A percentile compares a stretch with the other conserved stretches of the same genome.
Evolutionary conservation across 2,329 filamentous ascomycete species (phyloP).

Genomic region (Pyricularia sp.): DNA sequence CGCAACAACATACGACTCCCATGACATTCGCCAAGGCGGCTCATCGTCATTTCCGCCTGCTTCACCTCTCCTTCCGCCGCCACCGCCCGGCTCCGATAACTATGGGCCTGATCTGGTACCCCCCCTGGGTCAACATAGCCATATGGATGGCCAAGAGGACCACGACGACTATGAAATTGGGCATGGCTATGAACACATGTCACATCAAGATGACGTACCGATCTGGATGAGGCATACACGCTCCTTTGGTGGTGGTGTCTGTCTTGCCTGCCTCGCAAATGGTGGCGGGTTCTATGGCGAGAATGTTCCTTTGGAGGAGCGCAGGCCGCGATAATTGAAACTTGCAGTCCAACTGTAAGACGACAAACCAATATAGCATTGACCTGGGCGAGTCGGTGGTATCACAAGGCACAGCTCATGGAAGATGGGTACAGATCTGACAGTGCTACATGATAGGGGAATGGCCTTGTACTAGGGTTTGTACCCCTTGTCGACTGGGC

Average conservation of each 20-base stretch:
- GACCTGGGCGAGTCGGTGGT: not conserved
- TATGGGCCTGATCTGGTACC: slow-evolving; percentile 18
- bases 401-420: not conserved
- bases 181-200: slow-evolving; percentile 39
- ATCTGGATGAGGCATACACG: slow-evolving; percentile 50
- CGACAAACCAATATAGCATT: not conserved
- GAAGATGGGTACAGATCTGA: too few relatives aligned
- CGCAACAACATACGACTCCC: not conserved
- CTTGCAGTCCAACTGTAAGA: not conserved
- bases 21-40: slow-evolving; percentile 19
- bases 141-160: slow-evolving; percentile 5
- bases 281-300: slow-evolving; percentile 44
- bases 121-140: slow-evolving; percentile 11
- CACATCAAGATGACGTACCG: slow-evolving; percentile 35
- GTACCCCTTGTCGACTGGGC: too few relatives aligned
- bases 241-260: slow-evolving; percentile 49
- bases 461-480: too few relatives aligned
- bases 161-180: slow-evolving; percentile 18
- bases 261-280: slow-evolving; percentile 42
- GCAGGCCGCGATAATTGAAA: slow-evolving; percentile 23
- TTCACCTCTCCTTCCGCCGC: slow-evolving; percentile 36
- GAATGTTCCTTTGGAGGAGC: slow-evolving; percentile 42
- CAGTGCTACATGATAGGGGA: too few relatives aligned
- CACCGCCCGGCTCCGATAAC: slow-evolving; percentile 25
- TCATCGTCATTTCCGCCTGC: slow-evolving; percentile 41